Conservation (phyloP, 306 rosid species). For the Pterocarpus macrocarpus region DNA sequence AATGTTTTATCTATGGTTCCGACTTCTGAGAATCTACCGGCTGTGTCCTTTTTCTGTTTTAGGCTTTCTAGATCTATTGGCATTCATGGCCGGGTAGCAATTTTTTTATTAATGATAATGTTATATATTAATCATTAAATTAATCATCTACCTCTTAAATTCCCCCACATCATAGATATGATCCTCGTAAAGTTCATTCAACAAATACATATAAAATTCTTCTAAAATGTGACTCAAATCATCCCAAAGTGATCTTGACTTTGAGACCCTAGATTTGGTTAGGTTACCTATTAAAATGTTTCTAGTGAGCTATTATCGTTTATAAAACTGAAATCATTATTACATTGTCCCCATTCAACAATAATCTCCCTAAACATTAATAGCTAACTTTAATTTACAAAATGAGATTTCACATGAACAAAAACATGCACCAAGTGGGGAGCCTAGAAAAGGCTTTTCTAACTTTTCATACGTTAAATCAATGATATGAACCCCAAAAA, state of each 20-base stretch:
- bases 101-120: neutral
- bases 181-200: neutral
- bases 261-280: neutral
- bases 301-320: neutral
- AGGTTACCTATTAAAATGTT: neutral
- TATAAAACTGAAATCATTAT: neutral
- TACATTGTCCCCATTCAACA: neutral
- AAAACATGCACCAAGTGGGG: neutral
- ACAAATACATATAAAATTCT: slow-evolving; percentile 4
- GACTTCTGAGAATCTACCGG: neutral
- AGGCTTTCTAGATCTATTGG: neutral
- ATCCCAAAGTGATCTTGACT: neutral
- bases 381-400: neutral
- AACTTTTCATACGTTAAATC: neutral
- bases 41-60: neutral
- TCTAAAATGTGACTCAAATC: slow-evolving; percentile 15
- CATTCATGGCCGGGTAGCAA: neutral
- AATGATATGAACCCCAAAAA: neutral
- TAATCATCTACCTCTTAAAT: slow-evolving; percentile 6
- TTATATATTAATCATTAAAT: neutral
- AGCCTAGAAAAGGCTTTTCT: neutral
- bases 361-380: neutral
- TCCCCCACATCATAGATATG: slow-evolving; percentile 15
- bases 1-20: neutral
- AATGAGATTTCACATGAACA: neutral